Evolutionary conservation across 352 stramenopile species (phyloP).

Genomic region (Globisporangium cystogenes): DNA sequence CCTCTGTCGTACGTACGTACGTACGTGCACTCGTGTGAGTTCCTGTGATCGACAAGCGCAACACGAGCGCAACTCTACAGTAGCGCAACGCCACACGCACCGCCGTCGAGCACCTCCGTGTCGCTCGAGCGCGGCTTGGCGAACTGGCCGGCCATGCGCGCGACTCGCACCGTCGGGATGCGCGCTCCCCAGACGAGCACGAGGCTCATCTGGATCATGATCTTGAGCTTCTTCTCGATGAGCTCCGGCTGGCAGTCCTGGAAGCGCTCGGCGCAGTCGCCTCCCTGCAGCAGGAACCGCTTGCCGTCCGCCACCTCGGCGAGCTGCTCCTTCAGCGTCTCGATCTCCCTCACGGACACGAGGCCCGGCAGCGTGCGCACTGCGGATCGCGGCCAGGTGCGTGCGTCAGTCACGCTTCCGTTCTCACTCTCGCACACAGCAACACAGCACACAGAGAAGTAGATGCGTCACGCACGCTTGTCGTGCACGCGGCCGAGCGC

Average conservation of each 20-base stretch:
- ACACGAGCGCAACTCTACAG: neutral
- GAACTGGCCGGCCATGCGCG: constrained; percentile 98
- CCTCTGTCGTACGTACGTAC: constrained; percentile 32
- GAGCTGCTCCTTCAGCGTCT: constrained; percentile 86
- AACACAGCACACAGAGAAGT: neutral
- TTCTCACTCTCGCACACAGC: constrained; percentile 5
- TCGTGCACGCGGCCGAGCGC: constrained; percentile 68
- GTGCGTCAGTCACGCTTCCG: too few species aligned
- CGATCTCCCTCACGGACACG: constrained; percentile 96
- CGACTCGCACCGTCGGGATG: constrained; percentile 96
- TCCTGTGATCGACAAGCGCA: neutral
- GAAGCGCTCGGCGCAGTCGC: constrained; percentile 98
- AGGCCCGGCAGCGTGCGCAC: constrained; percentile 85
- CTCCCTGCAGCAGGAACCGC: constrained; percentile 97
- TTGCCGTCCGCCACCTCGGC: constrained; percentile 93
- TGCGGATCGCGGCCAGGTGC: too few species aligned
- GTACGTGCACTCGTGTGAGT: too few species aligned
- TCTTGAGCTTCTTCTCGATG: constrained; percentile 91
- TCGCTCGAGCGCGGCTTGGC: constrained; percentile 96
- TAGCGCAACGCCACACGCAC: constrained; percentile 13
- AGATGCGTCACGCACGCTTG: constrained; percentile 41
- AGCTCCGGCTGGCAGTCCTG: constrained; percentile 84
- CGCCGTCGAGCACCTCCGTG: constrained; percentile 92
- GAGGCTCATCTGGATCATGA: constrained; percentile 97
- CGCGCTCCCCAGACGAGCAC: constrained; percentile 96